Base-by-base conservation (phyloP, 2,329 filamentous ascomycete species). In the Aspergillus sergii region DNA sequence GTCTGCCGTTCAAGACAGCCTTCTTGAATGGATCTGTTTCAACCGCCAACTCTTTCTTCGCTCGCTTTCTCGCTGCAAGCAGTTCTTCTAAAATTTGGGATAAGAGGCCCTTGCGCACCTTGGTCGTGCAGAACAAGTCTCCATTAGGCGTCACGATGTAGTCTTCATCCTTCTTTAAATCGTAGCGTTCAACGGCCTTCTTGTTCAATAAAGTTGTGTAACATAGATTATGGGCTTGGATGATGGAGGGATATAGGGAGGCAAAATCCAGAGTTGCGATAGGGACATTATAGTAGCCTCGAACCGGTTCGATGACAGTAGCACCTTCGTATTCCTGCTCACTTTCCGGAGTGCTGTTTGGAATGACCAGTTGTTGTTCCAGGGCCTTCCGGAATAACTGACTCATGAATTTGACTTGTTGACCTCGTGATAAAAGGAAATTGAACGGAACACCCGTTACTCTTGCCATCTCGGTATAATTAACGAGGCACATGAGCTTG, bases 381-480 rank as follows among this genome's bases (percentile, higher is more conserved):
- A 95, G 80, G 3, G 95, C 94, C 78, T 98, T 98, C 62, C 95
- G 90, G 84, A 96, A 99, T 19, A 99, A 84, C 75, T 99, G 95
- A 76, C 94, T 98, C 80, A 99, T 88, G 80, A 99, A 99, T 74
- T 97, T 97, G 76, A 99, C 89, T 79, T 99, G 96, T 77, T 99
- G 95, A 51, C 95, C 95, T 74, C 94, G 89, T 28, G 95, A 89
- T 2, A 99, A 85, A 51, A 99, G 85, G 74, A 91, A 96, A 75
- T 97, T 98, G 83, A 99, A 99, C 0, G 95, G 95, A 5, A 99
- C 94, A 71, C 95, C 95, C 30, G 96, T 99, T 79, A 99, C 95
- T 87, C 95, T 95, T 62, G 95, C 94, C 95, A 99, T 99, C 80
- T 99, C 95, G 0, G 95, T 98, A 74, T 98, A 98, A 76, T 99